Conservation (phyloP, 495 filamentous ascomycete species). For the Neurospora pannonica region DNA sequence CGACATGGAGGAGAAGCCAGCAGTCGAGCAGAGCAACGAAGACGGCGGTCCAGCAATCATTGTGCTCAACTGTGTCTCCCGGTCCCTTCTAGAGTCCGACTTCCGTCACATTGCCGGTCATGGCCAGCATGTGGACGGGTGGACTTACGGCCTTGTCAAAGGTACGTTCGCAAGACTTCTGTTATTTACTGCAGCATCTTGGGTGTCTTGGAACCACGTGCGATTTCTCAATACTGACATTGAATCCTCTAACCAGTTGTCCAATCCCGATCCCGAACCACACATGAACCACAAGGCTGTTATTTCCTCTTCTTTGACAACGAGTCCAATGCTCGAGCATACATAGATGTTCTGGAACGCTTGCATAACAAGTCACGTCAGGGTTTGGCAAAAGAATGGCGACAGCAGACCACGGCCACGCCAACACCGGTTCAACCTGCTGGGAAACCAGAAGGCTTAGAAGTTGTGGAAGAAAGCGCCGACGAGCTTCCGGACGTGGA, state of each 20-base stretch:
- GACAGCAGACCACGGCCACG: background rate
- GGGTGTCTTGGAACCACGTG: background rate
- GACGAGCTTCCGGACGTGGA: background rate
- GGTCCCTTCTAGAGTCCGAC: slow-evolving; percentile 49
- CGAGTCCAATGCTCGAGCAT: slow-evolving; percentile 42
- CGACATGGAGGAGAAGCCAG: background rate
- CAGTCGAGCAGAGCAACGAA: background rate
- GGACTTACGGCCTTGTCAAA: slow-evolving; percentile 45
- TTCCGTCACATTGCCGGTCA: slow-evolving; percentile 52
- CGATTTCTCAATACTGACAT: background rate
- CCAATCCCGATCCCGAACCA: slow-evolving; percentile 43
- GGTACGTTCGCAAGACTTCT: slow-evolving; percentile 4
- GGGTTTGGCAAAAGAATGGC: slow-evolving; percentile 17
- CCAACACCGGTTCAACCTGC: background rate
- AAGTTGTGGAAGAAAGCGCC: background rate
- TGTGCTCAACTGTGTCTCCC: slow-evolving; percentile 40
- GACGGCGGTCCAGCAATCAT: slow-evolving; percentile 13
- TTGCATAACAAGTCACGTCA: slow-evolving; percentile 35
- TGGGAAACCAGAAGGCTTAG: background rate
- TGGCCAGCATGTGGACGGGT: slow-evolving; percentile 53
- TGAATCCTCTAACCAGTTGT: slow-evolving; percentile 22
- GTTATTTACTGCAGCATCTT: background rate
- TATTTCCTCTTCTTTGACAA: slow-evolving; percentile 57
- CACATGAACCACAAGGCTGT: slow-evolving; percentile 40
- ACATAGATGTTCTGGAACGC: slow-evolving; percentile 36